Percentiles rank a stretch among this genome's conserved stretches.
Conservation (phyloP, 2,329 filamentous ascomycete genomes). For the Ophiosphaerella narmari region DNA sequence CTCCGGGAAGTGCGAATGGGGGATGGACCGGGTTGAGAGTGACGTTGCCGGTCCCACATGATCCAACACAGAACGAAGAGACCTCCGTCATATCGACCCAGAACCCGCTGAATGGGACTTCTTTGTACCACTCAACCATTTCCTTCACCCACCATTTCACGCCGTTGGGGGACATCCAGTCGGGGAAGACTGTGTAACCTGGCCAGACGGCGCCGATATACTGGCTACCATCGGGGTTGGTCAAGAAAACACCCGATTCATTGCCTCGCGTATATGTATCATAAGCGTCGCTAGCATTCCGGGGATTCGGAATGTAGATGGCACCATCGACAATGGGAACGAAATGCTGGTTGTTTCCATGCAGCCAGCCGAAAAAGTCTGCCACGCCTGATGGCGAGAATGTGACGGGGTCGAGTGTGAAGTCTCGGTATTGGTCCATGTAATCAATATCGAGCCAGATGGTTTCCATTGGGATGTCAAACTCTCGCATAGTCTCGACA, state of each 20-base stretch:
- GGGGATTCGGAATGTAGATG: conserved; percentile 74
- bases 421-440: conserved; percentile 57
- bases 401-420: conserved; percentile 59
- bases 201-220: conserved; percentile 63
- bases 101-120: conserved; percentile 58
- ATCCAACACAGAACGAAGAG: conserved; percentile 70
- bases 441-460: conserved; percentile 54
- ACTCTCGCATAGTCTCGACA: conserved; percentile 58
- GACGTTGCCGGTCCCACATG: conserved; percentile 69
- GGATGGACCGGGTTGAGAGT: conserved; percentile 71
- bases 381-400: conserved; percentile 57
- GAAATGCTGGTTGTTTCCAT: conserved; percentile 61
- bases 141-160: conserved; percentile 64
- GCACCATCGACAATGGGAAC: conserved; percentile 65
- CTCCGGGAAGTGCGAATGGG: conserved; percentile 67
- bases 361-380: conserved; percentile 58
- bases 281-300: conserved; percentile 66
- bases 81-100: conserved; percentile 69
- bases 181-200: conserved; percentile 65
- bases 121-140: conserved; percentile 57
- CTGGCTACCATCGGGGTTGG: conserved; percentile 59
- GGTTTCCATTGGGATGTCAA: conserved; percentile 59
- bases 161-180: conserved; percentile 64
- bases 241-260: conserved; percentile 55
- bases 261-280: conserved; percentile 57